phyloP scores from a whole-genome alignment of 1,139 yeast species.

The Candida sojae region DNA sequence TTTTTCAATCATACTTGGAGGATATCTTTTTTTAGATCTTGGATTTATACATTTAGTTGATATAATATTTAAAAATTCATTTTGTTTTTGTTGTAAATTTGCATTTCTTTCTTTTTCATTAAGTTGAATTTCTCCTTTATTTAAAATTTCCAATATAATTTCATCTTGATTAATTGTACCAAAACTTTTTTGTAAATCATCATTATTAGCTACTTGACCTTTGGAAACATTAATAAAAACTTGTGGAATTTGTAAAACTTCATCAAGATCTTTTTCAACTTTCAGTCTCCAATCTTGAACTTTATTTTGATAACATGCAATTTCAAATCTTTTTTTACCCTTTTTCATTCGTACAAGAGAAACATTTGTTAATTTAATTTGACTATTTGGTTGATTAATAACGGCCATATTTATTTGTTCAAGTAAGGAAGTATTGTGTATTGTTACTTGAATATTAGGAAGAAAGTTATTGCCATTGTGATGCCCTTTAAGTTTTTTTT shows the following conservation, averaged over 20 bases:
- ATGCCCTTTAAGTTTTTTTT: too few species aligned
- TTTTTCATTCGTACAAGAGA: conserved; percentile 89
- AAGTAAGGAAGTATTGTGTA: too few species aligned
- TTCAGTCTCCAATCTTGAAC: conserved; percentile 93
- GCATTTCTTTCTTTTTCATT: conserved; percentile 91
- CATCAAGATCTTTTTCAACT: conserved; percentile 91
- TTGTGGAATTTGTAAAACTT: conserved; percentile 93
- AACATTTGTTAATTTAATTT: conserved; percentile 89
- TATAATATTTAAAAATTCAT: conserved; percentile 80
- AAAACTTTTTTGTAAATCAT: conserved; percentile 73
- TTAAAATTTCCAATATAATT: conserved; percentile 76
- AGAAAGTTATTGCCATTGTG: too few species aligned
- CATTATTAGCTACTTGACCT: conserved; percentile 91
- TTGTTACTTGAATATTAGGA: too few species aligned
- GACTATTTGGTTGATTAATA: conserved; percentile 84
- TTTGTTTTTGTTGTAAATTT: conserved; percentile 71
- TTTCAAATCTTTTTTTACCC: conserved; percentile 87
- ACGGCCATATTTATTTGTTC: conserved; percentile 44
- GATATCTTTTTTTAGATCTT: conserved; percentile 82
- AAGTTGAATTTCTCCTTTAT: conserved; percentile 90
- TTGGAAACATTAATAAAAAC: conserved; percentile 91
- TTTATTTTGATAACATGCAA: conserved; percentile 95
- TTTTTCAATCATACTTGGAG: conserved; percentile 92
- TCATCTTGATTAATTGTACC: conserved; percentile 74
- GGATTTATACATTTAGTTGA: conserved; percentile 94